Evolutionary conservation across 306 rosid genomes (phyloP), one percentile per base, ranked within the genome.

Genomic region (Notholithocarpus densiflorus): DNA sequence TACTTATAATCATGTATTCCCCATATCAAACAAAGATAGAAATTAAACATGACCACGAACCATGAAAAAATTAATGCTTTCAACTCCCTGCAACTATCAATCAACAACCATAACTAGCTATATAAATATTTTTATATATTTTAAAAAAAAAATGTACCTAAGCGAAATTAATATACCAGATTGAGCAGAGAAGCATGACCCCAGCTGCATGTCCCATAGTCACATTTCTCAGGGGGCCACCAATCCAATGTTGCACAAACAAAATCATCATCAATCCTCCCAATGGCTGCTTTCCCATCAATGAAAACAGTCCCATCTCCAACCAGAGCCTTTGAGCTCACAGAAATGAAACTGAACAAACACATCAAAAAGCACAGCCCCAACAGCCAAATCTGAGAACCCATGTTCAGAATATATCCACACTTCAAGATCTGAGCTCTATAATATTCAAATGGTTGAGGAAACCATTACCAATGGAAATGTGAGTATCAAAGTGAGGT

Each of bases 221-320:
- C 99, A 31, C 99, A 95, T 88, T 95, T 95, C 93, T 91, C 92
- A 75, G 97, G 97, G 57, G 99, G 99, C 99, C 99, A 95, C 99
- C 99, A 95, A 84, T 95, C 99, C 64, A 95, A 24, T 43, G 99
- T 93, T 12, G 99, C 98, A 83, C 99, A 95, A 5, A 93, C 77
- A 76, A 90, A 95, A 88, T 93, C 99, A 17, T 85, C 84, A 81
- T 95, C 98, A 62, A 87, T 91, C 56, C 29, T 87, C 68, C 88
- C 99, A 82, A 93, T 88, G 64, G 76, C 13, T 52, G 61, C 71
- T 87, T 86, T 84, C 27, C 93, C 97, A 76, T 90, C 84, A 31
- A 95, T 72, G 1, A 71, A 65, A 79, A 92, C 84, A 45, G 78
- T 73, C 55, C n/a, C 82, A 4, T 43, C 79, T 40, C 56, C 87